phyloP scores from a whole-genome alignment of 2,329 filamentous ascomycete genomes.

The Dothistroma pini region DNA sequence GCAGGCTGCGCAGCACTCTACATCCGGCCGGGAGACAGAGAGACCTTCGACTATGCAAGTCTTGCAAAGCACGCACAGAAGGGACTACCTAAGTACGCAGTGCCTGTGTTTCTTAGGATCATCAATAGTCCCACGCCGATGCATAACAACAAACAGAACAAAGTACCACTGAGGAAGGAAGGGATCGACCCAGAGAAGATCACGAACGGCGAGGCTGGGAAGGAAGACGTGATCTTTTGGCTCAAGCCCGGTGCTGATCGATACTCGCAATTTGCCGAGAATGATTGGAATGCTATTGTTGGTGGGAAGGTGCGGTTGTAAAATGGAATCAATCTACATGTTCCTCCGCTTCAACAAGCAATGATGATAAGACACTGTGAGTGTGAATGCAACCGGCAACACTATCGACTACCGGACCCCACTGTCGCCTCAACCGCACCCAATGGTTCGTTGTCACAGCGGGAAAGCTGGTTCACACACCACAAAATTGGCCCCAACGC shows the following conservation, averaged over 20 bases:
- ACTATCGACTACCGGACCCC: background rate
- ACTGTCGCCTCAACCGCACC: background rate
- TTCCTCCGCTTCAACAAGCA: too few species aligned
- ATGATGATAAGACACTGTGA: too few species aligned
- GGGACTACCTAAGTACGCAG: conserved; percentile 67
- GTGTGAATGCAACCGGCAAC: background rate
- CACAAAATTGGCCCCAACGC: background rate
- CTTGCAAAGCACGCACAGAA: conserved; percentile 57
- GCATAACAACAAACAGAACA: conserved; percentile 79
- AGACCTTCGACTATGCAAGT: conserved; percentile 56
- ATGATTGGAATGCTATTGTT: conserved; percentile 49
- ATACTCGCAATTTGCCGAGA: conserved; percentile 57
- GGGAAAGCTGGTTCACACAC: background rate
- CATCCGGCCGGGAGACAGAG: conserved; percentile 49
- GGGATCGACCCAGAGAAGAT: conserved; percentile 58
- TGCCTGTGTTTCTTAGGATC: conserved; percentile 68
- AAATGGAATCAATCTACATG: background rate
- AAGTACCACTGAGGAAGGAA: conserved; percentile 64
- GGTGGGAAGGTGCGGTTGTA: conserved; percentile 20
- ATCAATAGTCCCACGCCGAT: conserved; percentile 56
- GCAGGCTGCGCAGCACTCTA: conserved; percentile 55
- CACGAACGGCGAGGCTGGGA: conserved; percentile 43
- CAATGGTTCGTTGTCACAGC: background rate
- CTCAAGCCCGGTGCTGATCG: conserved; percentile 43
- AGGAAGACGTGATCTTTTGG: conserved; percentile 50